Base-by-base conservation (phyloP, 2,329 filamentous ascomycete species). In the Cladophialophora yegresii region DNA sequence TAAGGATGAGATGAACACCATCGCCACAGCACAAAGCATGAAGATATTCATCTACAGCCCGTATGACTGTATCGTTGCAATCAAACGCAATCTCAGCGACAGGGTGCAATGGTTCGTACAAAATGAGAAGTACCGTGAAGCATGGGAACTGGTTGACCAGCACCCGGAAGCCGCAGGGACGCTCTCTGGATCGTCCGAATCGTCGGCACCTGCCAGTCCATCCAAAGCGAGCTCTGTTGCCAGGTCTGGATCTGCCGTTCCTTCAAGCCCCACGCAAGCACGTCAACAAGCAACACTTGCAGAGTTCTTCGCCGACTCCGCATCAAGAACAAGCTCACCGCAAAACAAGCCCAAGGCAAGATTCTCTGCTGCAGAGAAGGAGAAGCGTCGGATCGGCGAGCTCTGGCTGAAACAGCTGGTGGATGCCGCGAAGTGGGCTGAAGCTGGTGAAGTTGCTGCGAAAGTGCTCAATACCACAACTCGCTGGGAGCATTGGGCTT, bases 41-140 rank as follows among this genome's bases (percentile, higher is more conserved):
- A 90, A 98, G 73, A 90, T 99, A 16, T 97, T 97, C 74, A 91
- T 99, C 47, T 92, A 96, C 72, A 97, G 92, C 71, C 95, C 95
- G 0, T 99, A 96, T 73, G 95, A 99, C 77, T 98, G 93, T 72
- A 89, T 98, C n/a, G 80, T 97, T 61, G 91, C 92, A 0, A 91
- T 95, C 2, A 93, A 93, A 74, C 84, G 95, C 70, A 93, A 96
- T 72, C 82, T 96, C 16, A 82, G 87, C 3, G 95, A 99, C 76
- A 92, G 96, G 72, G 80, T 98, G 23, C 81, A 83, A 7, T 99
- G 93, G 93, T 81, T 98, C 13, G 75, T 96, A 30, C 90, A 93
- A 64, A 91, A 89, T 66, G 85, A 90, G 58, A 87, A 89, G 67
- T 96, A 93, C 73, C 85, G 91, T 72, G 85, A 91, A 70, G 92